phyloP scores from a whole-genome alignment of 2,329 filamentous ascomycete species.

The Ophiognomonia clavigignenti-juglandacearum region DNA sequence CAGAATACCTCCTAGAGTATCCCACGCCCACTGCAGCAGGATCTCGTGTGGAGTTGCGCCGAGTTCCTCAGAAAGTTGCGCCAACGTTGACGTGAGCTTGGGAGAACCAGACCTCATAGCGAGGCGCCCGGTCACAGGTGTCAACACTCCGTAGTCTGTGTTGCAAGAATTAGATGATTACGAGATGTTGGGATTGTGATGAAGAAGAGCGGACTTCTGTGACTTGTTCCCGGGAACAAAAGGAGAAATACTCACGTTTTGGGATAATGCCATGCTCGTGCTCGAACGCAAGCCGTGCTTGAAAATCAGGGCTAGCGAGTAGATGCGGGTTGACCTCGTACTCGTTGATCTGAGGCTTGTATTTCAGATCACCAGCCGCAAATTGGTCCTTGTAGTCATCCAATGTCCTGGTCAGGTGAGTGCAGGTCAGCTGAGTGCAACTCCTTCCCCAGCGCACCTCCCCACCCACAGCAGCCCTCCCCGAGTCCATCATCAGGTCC shows the following conservation, averaged over 20 bases:
- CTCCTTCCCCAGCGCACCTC: too few relatives aligned
- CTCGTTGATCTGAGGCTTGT: conserved; percentile 1
- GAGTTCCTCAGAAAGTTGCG: not conserved
- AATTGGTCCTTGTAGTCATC: conserved; percentile 4
- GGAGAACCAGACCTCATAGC: not conserved
- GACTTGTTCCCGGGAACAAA: too few relatives aligned
- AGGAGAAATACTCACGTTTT: not conserved
- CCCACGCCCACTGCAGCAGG: not conserved
- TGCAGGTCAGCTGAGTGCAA: too few relatives aligned
- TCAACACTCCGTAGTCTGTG: conserved; percentile 1
- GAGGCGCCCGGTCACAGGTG: conserved; percentile 1
- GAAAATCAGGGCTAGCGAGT: not conserved
- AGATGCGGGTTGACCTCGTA: conserved; percentile 4
- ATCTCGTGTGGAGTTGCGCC: conserved; percentile 1
- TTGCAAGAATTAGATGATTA: not conserved
- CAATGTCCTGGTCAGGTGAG: not conserved
- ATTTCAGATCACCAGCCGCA: not conserved
- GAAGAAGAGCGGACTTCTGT: not conserved
- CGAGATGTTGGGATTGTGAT: not conserved
- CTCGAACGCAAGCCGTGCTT: not conserved
- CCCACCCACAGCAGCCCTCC: too few relatives aligned
- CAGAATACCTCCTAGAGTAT: not conserved
- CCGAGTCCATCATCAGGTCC: too few relatives aligned
- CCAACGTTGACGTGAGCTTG: not conserved
- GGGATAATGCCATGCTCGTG: not conserved